Conservation (phyloP, 306 rosid species). For the Fragaria vesca region DNA sequence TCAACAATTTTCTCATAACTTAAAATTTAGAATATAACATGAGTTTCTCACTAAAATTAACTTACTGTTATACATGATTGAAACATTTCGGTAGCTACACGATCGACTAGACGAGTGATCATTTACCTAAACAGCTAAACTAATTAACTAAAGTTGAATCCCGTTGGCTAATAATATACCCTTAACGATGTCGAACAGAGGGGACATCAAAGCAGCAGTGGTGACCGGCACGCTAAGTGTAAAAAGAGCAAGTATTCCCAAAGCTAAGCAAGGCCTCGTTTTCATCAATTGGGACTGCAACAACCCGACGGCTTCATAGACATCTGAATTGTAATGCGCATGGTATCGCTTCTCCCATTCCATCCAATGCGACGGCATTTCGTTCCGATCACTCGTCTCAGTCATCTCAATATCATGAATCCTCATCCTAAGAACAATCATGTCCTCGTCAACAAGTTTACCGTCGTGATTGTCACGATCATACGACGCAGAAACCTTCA, state of each 20-base stretch:
- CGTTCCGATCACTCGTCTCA: constrained; percentile 3
- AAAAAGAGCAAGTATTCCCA: constrained; percentile 29
- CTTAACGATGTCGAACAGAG: constrained; percentile 14
- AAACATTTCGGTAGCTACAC: neutral
- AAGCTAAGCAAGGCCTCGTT: constrained; percentile 32
- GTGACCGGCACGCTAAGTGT: constrained; percentile 24
- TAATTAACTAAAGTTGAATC: neutral
- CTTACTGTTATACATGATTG: neutral
- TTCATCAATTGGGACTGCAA: constrained; percentile 35
- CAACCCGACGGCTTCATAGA: constrained; percentile 33
- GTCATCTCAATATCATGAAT: constrained; percentile 44
- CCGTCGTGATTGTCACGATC: constrained; percentile 44
- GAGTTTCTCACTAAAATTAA: neutral
- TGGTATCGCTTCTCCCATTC: constrained; percentile 36
- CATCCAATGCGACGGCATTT: constrained; percentile 27
- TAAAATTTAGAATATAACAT: neutral
- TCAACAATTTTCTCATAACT: neutral
- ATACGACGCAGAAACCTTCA: constrained; percentile 27
- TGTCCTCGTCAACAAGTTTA: constrained; percentile 51
- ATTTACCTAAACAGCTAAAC: neutral
- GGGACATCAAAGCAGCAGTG: constrained; percentile 18
- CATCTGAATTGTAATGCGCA: constrained; percentile 13
- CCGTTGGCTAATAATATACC: neutral
- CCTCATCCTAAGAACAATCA: constrained; percentile 54
- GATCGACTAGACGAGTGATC: neutral